Percentiles rank a stretch among this genome's conserved stretches.
phyloP scores from a whole-genome alignment of 176 grass and related monocot genomes.

The Hordeum marinum region DNA sequence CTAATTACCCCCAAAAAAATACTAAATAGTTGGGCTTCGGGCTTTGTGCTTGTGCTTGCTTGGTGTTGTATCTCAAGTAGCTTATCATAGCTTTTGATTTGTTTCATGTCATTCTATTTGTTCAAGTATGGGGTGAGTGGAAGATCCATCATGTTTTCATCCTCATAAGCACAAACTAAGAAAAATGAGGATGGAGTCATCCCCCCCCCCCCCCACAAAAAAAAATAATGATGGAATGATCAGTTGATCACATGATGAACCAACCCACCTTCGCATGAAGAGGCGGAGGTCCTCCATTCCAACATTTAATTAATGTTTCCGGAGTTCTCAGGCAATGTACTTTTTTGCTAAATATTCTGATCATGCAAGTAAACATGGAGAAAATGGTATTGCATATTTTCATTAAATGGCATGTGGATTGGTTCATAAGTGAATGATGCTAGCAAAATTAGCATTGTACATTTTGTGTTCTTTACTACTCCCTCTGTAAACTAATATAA shows the following conservation, averaged over 20 bases:
- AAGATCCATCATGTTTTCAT: background rate
- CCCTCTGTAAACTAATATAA: too few species aligned
- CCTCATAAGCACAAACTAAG: background rate
- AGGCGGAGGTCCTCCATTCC: background rate
- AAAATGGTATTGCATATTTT: background rate
- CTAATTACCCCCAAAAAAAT: background rate
- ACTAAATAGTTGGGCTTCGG: background rate
- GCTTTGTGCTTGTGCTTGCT: too few species aligned
- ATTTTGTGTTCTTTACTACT: background rate
- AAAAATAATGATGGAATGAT: background rate
- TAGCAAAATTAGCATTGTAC: background rate
- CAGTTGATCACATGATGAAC: background rate
- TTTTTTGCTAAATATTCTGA: background rate
- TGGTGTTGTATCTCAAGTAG: too few species aligned
- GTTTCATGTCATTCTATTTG: background rate
- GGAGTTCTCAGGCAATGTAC: background rate
- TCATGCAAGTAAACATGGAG: background rate
- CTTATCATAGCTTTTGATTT: background rate
- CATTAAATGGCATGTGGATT: background rate
- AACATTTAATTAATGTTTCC: background rate
- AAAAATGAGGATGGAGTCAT: background rate
- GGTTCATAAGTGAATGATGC: background rate
- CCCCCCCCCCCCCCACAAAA: too few species aligned
- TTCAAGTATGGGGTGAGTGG: background rate
- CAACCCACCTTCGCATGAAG: background rate